These are phyloP conservation scores for Talaromyces funiculosus DNA, from an alignment of 2,329 filamentous ascomycete species.

Conservation along the genomic window DNA sequence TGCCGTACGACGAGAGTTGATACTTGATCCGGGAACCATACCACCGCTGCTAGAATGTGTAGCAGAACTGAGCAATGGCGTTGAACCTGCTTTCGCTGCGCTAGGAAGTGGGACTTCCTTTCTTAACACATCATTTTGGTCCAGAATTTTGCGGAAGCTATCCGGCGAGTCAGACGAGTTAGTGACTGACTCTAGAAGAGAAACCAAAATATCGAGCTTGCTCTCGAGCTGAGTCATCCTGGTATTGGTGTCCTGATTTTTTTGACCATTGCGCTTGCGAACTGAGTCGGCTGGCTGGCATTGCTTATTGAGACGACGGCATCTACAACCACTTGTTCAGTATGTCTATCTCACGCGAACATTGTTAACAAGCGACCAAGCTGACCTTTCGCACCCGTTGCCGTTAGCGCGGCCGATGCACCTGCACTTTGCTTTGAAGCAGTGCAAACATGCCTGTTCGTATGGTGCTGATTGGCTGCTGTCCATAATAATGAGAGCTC, in stretches of 20 bases:
- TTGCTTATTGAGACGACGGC: neutral
- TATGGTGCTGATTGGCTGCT: neutral
- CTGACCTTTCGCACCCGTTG: neutral
- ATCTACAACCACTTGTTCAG: neutral
- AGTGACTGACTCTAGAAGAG: neutral
- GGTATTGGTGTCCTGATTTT: neutral
- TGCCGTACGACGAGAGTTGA: neutral
- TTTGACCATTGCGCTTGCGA: neutral
- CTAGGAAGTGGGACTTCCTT: neutral
- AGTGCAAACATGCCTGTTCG: neutral
- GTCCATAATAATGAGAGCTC: neutral
- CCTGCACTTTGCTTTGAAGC: neutral
- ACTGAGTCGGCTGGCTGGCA: neutral
- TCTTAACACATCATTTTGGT: neutral
- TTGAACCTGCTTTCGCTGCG: neutral
- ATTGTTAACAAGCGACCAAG: neutral
- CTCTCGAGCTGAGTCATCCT: neutral
- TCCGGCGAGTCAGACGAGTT: neutral
- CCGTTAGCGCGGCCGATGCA: neutral
- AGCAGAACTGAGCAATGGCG: neutral
- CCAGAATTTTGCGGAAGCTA: neutral
- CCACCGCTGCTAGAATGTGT: neutral
- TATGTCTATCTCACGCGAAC: neutral
- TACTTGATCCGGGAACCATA: neutral
- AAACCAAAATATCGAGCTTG: neutral